Evolutionary conservation across 306 rosid genomes (phyloP), one percentile per base, ranked within the genome.

Genomic region (Cucurbita argyrosperma): DNA sequence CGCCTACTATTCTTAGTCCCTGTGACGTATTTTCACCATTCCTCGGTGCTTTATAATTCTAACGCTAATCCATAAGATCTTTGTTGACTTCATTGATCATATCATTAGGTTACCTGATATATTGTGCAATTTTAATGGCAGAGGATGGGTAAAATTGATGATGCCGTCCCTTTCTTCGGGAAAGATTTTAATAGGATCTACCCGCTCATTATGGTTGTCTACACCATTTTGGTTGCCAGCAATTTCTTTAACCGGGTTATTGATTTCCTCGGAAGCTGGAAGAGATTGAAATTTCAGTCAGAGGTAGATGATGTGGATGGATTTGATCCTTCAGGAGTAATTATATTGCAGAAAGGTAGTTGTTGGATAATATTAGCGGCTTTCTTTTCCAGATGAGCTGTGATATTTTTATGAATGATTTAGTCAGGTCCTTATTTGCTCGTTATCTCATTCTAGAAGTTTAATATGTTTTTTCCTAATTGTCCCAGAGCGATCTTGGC

Each of bases 161-260:
- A 82, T 14, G 92, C 88, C 63, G 96, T 91, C 72, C 99, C 97
- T 68, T 88, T 94, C 83, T 94, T 94, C 80, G 99, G 99, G 69
- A 76, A 84, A 18, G 76, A 76, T 79, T 94, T 94, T 74, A 91
- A 88, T 87, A 88, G 76, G 84, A 91, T 94, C 78, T 94, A 86
- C 87, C 99, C 99, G 38, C 96, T 94, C 77, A 90, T 94, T 71
- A 94, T 94, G 99, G 96, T 91, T 82, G 76, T 94, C 66, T 94
- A 94, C 87, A 94, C 99, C 79, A 72, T 89, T 59, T 81, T 94
- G 95, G 99, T 94, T 65, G 97, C 97, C 40, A 75, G 95, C 90
- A 89, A 91, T 83, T 89, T 90, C 82, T 94, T 91, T 84, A 87
- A 91, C 74, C 90, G 89, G 71, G 77, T 90, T 77, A 88, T 89